Base-by-base conservation (phyloP, 345 rosid genomes). In the Gossypium australe region DNA sequence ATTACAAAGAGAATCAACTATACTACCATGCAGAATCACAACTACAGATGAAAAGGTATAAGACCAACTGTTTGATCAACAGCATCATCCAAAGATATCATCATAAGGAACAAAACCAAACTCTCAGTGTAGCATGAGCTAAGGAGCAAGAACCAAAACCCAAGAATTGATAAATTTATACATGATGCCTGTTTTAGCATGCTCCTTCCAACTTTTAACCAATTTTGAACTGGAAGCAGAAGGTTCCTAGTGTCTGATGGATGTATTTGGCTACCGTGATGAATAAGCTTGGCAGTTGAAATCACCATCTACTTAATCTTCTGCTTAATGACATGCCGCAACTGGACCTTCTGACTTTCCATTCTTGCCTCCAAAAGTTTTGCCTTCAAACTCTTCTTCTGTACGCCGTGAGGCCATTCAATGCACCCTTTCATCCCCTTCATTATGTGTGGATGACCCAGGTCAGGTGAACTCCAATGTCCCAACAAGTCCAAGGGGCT, bases 391-490 rank as follows among this genome's bases (percentile, higher is more conserved):
- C 97, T 90, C 73, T 83, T 78, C 88, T 89, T 96, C 82, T 90
- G 97, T 13, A 85, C 69, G 2, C 85, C 88, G 13, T 90, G 90
- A 20, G 97, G 90, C 98, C 98, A 96, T 64, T 96, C 99, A 41
- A 93, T 92, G 89, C 99, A 93, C 34, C 99, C 98, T 80, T 93
- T 93, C 95, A 90, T 90, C 55, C 97, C 97, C 70, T 88, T 82
- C 29, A 83, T 82, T 67, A 91, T 78, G 75, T 89, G 93, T 60
- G 86, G 89, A 77, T 88, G 87, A 63, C 84, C 89, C 0, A 87
- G 80, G 52, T 96, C 98, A 0, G 97, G 97, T 1, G 94, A 90
- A 78, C 93, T 92, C 97, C 98, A 93, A 34, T 88, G 92, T 71
- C 84, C 94, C 38, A 61, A 77, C 60, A 84, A 79, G 73, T 91